Evolutionary conservation across 2,329 filamentous ascomycete species (phyloP).

Genomic region (Nigrospora oryzae): DNA sequence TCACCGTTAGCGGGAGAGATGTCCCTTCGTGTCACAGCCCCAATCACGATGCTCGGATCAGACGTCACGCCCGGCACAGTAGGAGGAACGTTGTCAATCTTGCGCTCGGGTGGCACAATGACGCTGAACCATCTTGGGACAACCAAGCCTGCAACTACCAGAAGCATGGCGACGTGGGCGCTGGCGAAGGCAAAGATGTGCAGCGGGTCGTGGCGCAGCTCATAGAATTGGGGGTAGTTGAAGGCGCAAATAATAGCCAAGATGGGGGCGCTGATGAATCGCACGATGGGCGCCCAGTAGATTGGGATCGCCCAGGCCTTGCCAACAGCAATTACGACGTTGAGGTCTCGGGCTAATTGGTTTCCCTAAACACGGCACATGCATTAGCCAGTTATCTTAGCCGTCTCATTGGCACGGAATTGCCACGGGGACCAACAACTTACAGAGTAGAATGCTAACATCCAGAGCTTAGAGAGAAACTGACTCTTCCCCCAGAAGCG

Average conservation of each 20-base stretch:
- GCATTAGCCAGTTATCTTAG: not conserved
- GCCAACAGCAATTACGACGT: conserved; percentile 41
- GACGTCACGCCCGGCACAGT: conserved; percentile 4
- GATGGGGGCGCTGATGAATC: conserved; percentile 39
- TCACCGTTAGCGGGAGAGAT: too few species aligned
- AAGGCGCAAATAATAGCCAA: conserved; percentile 43
- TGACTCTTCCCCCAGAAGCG: conserved; percentile 30
- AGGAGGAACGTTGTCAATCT: conserved; percentile 29
- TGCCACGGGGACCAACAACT: conserved; percentile 10
- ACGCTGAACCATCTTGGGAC: conserved; percentile 44
- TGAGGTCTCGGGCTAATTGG: conserved; percentile 46
- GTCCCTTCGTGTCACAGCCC: too few species aligned
- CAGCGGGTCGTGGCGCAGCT: conserved; percentile 37
- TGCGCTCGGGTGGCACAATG: conserved; percentile 38
- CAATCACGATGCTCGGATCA: too few species aligned
- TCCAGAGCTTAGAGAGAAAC: conserved; percentile 37
- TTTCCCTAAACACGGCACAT: conserved; percentile 30
- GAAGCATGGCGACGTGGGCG: conserved; percentile 35
- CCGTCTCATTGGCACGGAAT: not conserved
- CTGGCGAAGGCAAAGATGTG: conserved; percentile 41
- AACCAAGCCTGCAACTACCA: conserved; percentile 38
- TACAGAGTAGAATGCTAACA: conserved; percentile 47
- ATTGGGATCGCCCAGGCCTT: conserved; percentile 47
- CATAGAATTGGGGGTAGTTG: conserved; percentile 39
- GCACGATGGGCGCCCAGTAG: conserved; percentile 40